Percentiles rank a stretch among this genome's conserved stretches.
phyloP scores from a whole-genome alignment of 2,329 filamentous ascomycete species.

The Chrysosporium queenslandicum region DNA sequence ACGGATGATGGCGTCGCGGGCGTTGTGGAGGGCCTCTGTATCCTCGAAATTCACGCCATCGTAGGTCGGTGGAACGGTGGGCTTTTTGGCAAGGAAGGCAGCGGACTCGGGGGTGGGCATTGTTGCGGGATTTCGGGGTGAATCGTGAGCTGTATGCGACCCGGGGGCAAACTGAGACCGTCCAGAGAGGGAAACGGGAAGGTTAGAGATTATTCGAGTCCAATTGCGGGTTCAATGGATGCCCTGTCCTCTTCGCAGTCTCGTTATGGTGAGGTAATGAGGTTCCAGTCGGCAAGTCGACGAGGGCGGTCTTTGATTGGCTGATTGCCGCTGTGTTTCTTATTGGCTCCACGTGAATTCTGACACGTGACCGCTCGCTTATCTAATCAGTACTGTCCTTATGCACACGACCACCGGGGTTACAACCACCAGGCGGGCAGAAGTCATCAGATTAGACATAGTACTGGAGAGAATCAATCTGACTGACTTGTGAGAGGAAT shows the following conservation, averaged over 20 bases:
- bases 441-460: too few species aligned
- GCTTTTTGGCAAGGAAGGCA: conserved; percentile 55
- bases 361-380: too few species aligned
- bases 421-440: too few species aligned
- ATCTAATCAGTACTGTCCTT: too few species aligned
- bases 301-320: too few species aligned
- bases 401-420: too few species aligned
- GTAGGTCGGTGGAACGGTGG: conserved; percentile 55
- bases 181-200: background rate
- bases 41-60: conserved; percentile 58
- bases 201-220: background rate
- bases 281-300: too few species aligned
- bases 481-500: too few species aligned
- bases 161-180: background rate
- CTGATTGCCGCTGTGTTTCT: too few species aligned
- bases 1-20: conserved; percentile 54
- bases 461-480: too few species aligned
- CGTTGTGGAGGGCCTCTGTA: conserved; percentile 52
- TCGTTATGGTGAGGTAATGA: background rate
- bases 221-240: background rate
- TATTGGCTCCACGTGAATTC: too few species aligned
- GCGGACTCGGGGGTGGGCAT: conserved; percentile 59
- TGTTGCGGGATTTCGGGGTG: conserved; percentile 8
- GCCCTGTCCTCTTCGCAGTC: background rate
- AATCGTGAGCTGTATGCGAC: too few species aligned